Conservation (phyloP, 2,329 filamentous ascomycete genomes). For the Phialophora verrucosa region DNA sequence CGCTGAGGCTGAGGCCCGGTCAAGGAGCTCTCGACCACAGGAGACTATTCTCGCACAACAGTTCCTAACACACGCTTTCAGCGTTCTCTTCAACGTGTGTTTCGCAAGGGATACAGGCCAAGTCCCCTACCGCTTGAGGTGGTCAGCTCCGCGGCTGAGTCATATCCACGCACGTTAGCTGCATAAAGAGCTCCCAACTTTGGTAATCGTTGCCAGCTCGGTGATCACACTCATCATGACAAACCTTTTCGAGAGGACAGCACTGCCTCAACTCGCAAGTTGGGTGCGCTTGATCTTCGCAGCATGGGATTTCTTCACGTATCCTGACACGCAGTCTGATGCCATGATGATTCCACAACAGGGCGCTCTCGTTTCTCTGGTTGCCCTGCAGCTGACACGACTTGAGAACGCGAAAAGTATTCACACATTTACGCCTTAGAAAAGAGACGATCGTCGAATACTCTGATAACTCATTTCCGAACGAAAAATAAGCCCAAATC, state of each 20-base stretch:
- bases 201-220: constrained; percentile 3
- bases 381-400: not conserved
- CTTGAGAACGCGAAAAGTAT: not conserved
- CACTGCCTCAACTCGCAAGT: not conserved
- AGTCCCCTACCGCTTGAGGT: not conserved
- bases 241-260: not conserved
- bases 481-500: not conserved
- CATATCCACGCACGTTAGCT: not conserved
- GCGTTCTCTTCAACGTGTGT: not conserved
- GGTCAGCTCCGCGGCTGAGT: constrained; percentile 10
- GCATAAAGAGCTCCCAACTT: constrained; percentile 1
- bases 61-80: not conserved
- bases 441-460: not conserved
- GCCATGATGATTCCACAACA: not conserved
- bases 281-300: not conserved
- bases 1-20: not conserved
- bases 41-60: not conserved
- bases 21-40: not conserved
- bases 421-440: not conserved
- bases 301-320: not conserved
- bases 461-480: not conserved
- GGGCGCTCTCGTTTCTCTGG: not conserved
- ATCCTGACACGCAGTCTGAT: not conserved
- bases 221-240: constrained; percentile 15
- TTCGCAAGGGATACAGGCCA: not conserved